phyloP scores from a whole-genome alignment of 23 red algal genomes.

The Gracilariopsis chorda region DNA sequence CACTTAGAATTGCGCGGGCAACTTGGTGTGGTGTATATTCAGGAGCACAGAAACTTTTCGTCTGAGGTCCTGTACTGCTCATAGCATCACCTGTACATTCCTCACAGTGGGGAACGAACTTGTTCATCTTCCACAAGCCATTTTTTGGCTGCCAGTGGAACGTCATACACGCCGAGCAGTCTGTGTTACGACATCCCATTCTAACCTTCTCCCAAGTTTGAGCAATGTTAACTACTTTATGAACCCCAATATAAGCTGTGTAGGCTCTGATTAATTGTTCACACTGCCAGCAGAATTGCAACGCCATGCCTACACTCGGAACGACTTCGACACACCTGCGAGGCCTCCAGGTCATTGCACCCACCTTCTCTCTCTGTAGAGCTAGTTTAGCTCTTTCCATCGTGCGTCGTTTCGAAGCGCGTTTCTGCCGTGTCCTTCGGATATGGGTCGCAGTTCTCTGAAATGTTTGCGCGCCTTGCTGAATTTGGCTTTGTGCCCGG shows the following conservation, averaged over 20 bases:
- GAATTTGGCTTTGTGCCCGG: too few species aligned
- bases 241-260: not conserved
- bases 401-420: not conserved
- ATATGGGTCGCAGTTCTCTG: not conserved
- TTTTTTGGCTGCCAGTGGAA: not conserved
- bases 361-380: not conserved
- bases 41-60: not conserved
- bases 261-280: slow-evolving; percentile 40
- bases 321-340: slow-evolving; percentile 19
- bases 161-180: not conserved
- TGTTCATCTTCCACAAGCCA: slow-evolving; percentile 32
- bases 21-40: slow-evolving; percentile 9
- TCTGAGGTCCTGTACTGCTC: not conserved
- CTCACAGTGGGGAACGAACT: not conserved
- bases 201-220: slow-evolving; percentile 32
- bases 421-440: not conserved
- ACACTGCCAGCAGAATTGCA: slow-evolving; percentile 25
- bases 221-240: not conserved
- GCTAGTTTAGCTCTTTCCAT: slow-evolving; percentile 21
- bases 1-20: not conserved
- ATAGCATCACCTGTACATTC: slow-evolving; percentile 5
- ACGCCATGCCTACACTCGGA: not conserved
- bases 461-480: too few species aligned
- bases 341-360: slow-evolving; percentile 13
- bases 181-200: not conserved